Percentiles rank a stretch among this genome's conserved stretches.
Conservation (phyloP, 495 filamentous ascomycete genomes). For the Darksidea phi region DNA sequence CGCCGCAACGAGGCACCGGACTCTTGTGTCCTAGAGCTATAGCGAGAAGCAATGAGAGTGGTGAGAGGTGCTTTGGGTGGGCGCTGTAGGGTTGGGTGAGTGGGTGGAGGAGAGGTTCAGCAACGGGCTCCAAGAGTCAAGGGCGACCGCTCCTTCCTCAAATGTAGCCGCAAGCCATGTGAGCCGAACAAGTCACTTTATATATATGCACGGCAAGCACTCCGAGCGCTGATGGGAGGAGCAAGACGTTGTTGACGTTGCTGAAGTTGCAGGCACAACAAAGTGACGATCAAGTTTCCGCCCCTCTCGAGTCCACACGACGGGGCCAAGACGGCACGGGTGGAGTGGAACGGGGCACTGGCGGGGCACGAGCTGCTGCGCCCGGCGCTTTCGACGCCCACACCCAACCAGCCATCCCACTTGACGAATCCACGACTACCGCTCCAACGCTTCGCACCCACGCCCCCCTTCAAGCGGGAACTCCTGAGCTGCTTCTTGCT, state of each 20-base stretch:
- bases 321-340: neutral
- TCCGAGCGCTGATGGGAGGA: too few relatives aligned
- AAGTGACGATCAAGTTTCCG: too few relatives aligned
- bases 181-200: neutral
- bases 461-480: slow-evolving; percentile 16
- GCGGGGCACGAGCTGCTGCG: neutral
- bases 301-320: too few relatives aligned
- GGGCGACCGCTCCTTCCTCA: slow-evolving; percentile 19
- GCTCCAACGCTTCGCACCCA: slow-evolving; percentile 16
- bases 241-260: too few relatives aligned
- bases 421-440: slow-evolving; percentile 23
- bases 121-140: slow-evolving; percentile 20
- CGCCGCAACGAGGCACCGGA: slow-evolving; percentile 1
- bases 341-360: neutral
- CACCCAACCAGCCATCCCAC: slow-evolving; percentile 12
- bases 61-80: slow-evolving; percentile 6
- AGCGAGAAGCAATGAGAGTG: slow-evolving; percentile 22
- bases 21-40: slow-evolving; percentile 25
- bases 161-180: neutral
- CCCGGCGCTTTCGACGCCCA: neutral
- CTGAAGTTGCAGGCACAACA: too few relatives aligned
- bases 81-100: slow-evolving; percentile 12
- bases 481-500: slow-evolving; percentile 35
- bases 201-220: too few relatives aligned
- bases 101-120: slow-evolving; percentile 3